Evolutionary conservation across 2,329 filamentous ascomycete species (phyloP), one percentile per base, ranked within the genome.

Genomic region (Aspergillus calidoustus): DNA sequence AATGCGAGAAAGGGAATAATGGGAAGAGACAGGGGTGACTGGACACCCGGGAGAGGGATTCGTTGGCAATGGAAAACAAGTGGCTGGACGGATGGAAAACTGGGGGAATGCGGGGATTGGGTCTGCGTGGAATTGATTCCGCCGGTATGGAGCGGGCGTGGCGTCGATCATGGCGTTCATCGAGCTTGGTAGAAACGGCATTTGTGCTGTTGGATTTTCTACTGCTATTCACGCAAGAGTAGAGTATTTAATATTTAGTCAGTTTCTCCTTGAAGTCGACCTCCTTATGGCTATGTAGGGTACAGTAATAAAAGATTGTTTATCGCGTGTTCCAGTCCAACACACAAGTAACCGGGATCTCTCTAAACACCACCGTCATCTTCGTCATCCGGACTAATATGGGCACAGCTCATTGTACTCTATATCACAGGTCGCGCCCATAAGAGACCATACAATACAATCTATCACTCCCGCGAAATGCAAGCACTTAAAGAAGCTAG

Each of bases 401-500:
- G 19, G 19, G 19, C 19, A 19, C 19, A 19, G 19, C 19, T 19
- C 19, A 19, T 19, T 19, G 19, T 19, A 19, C 19, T 19, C 19
- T 19, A 1, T 19, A 19, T 19, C 19, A 19, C 19, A 19, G 19
- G 19, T 19, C 19, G 19, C 19, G 19, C 19, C 19, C 19, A 19
- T 19, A 19, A 19, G 19, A 19, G 19, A 19, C 19, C 19, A 19
- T 19, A 19, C n/a, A 19, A 23, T 47, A 25, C 19, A 38, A 49
- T 30, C 15, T 17, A 43, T 38, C 50, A 48, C 48, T n/a, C 23
- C 2, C 34, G 25, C 13, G 19, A 30, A 44, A 46, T 8, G 19
- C 30, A 44, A 43, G n/a, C n/a, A 50, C 22, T 9, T 2, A 53
- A 28, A 47, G 13, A 3, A 43, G 19, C 19, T 67, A 83, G 7